Evolutionary conservation across 73 alveolate genomes (phyloP).

Genomic region (Stentor coeruleus): DNA sequence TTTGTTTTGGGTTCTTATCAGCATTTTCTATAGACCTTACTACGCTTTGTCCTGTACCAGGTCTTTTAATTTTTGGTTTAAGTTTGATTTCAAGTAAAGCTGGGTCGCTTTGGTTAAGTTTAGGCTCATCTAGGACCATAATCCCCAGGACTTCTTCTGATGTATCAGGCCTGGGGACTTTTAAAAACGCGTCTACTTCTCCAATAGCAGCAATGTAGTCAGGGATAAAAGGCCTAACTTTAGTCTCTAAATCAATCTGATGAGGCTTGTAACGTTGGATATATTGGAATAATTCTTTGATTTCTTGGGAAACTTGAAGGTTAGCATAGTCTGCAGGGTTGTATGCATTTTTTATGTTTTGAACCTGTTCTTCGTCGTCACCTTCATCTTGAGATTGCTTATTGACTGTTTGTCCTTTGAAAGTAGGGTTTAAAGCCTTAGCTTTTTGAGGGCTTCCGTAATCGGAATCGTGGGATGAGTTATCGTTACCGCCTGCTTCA

Average conservation of each 20-base stretch:
- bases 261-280: conserved; percentile 77
- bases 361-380: conserved; percentile 8
- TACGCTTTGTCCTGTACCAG: conserved; percentile 29
- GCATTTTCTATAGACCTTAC: conserved; percentile 80
- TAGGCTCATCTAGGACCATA: conserved; percentile 45
- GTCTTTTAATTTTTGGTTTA: conserved; percentile 20
- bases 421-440: neutral
- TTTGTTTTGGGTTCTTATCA: conserved; percentile 92
- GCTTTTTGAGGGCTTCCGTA: neutral
- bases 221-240: conserved; percentile 87
- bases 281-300: conserved; percentile 70
- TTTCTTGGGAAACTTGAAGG: conserved; percentile 66
- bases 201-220: conserved; percentile 91
- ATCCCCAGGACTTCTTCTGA: conserved; percentile 79
- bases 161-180: conserved; percentile 88
- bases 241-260: conserved; percentile 83
- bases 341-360: conserved; percentile 57
- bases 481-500: conserved; percentile 55
- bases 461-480: conserved; percentile 27
- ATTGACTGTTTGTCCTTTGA: neutral
- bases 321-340: conserved; percentile 81
- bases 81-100: conserved; percentile 24
- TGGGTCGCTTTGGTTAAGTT: conserved; percentile 23
- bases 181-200: conserved; percentile 92
- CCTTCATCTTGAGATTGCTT: neutral